Evolutionary conservation across 768 basidiomycete genomes (phyloP).

Genomic region (Leccinum subgranulosum): DNA sequence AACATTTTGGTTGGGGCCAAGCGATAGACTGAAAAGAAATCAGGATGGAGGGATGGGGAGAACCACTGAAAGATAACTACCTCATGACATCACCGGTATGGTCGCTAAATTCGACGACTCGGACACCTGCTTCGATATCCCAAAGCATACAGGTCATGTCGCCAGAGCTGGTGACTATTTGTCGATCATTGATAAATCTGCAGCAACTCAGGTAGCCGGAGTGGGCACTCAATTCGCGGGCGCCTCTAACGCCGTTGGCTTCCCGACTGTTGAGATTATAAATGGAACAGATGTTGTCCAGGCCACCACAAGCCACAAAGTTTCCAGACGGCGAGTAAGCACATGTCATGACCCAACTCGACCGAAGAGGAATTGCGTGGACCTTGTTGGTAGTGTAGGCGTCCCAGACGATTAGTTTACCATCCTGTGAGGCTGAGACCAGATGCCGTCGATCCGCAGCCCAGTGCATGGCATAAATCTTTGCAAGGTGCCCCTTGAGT

Average conservation of each 20-base stretch:
- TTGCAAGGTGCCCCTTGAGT: slow-evolving; percentile 95
- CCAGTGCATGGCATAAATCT: slow-evolving; percentile 99
- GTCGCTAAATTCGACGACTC: slow-evolving; percentile 98
- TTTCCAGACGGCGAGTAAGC: slow-evolving; percentile 97
- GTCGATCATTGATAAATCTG: slow-evolving; percentile 96
- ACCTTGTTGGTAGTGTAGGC: slow-evolving; percentile 99
- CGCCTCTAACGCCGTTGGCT: slow-evolving; percentile 76
- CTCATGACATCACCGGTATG: slow-evolving; percentile 99
- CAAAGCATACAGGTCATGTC: slow-evolving; percentile 99
- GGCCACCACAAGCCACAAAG: slow-evolving; percentile 96
- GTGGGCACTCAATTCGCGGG: slow-evolving; percentile 94
- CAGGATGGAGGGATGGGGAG: slow-evolving; percentile 8
- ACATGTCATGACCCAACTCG: slow-evolving; percentile 99
- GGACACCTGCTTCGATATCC: slow-evolving; percentile 97
- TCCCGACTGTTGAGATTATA: slow-evolving; percentile 88
- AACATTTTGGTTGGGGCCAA: slow-evolving; percentile 89
- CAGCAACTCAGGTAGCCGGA: slow-evolving; percentile 98
- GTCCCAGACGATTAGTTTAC: slow-evolving; percentile 99
- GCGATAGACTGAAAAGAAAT: slow-evolving; percentile 65
- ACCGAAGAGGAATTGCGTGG: slow-evolving; percentile 95
- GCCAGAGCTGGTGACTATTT: slow-evolving; percentile 96
- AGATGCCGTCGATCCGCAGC: slow-evolving; percentile 95
- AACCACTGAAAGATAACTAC: slow-evolving; percentile 38
- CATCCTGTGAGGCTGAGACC: slow-evolving; percentile 99
- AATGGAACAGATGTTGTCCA: slow-evolving; percentile 99